Conservation (phyloP, 768 basidiomycete species). For the Trametes coccinea region DNA sequence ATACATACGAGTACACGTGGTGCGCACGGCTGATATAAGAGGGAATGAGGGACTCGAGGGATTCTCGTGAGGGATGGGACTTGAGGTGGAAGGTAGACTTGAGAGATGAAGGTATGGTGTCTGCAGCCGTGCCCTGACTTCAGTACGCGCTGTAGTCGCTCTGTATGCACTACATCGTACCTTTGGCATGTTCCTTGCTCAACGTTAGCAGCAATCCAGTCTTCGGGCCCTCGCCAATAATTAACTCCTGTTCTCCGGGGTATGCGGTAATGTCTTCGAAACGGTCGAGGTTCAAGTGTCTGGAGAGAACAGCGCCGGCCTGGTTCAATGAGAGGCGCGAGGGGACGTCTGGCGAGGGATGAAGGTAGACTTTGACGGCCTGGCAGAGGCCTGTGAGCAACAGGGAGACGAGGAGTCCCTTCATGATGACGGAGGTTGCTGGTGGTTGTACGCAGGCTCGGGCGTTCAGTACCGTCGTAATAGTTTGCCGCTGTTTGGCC, state of each 20-base stretch:
- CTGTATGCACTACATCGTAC: constrained; percentile 37
- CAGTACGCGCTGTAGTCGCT: background rate
- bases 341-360: constrained; percentile 43
- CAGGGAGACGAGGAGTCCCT: constrained; percentile 27
- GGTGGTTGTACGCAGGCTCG: background rate
- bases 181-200: constrained; percentile 54
- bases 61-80: constrained; percentile 35
- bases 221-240: constrained; percentile 57
- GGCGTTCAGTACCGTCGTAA: constrained; percentile 10
- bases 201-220: constrained; percentile 57
- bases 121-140: constrained; percentile 35
- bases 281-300: constrained; percentile 70
- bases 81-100: constrained; percentile 48
- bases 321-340: constrained; percentile 49
- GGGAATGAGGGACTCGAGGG: constrained; percentile 54
- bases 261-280: constrained; percentile 44
- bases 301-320: constrained; percentile 61
- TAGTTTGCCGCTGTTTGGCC: constrained; percentile 15
- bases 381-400: constrained; percentile 39
- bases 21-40: constrained; percentile 60
- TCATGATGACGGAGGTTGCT: constrained; percentile 21
- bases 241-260: constrained; percentile 33
- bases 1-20: constrained; percentile 57
- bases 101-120: constrained; percentile 55
- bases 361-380: constrained; percentile 63